Evolutionary conservation across 2,329 filamentous ascomycete species (phyloP).

Genomic region (Mariannaea sp.): DNA sequence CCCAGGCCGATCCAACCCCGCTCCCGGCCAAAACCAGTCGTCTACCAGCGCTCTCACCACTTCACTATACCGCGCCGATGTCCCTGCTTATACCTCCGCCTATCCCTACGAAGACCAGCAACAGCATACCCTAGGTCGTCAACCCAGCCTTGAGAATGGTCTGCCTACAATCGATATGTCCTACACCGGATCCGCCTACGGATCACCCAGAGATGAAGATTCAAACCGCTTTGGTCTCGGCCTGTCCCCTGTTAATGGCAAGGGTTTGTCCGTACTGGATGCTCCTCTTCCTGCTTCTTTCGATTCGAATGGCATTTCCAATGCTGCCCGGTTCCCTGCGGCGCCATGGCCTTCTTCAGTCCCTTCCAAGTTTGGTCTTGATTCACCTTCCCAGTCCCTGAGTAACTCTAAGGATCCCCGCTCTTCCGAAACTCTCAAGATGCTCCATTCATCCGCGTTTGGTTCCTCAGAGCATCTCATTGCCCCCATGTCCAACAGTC

Average conservation of each 20-base stretch:
- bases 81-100: slow-evolving; percentile 44
- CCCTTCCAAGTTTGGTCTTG: slow-evolving; percentile 87
- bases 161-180: slow-evolving; percentile 65
- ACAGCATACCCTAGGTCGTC: slow-evolving; percentile 52
- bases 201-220: slow-evolving; percentile 78
- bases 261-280: slow-evolving; percentile 85
- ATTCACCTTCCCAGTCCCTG: slow-evolving; percentile 80
- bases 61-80: slow-evolving; percentile 53
- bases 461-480: slow-evolving; percentile 69
- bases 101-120: slow-evolving; percentile 50
- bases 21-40: slow-evolving; percentile 57
- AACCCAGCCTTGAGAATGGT: slow-evolving; percentile 59
- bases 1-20: slow-evolving; percentile 66
- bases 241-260: slow-evolving; percentile 75
- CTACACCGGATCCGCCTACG: slow-evolving; percentile 67
- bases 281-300: slow-evolving; percentile 93
- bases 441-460: slow-evolving; percentile 69
- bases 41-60: slow-evolving; percentile 71
- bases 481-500: slow-evolving; percentile 52
- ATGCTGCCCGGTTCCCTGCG: slow-evolving; percentile 76
- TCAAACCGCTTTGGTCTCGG: slow-evolving; percentile 67
- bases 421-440: slow-evolving; percentile 67
- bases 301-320: slow-evolving; percentile 93
- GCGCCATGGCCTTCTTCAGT: slow-evolving; percentile 92
- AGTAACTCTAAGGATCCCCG: slow-evolving; percentile 63